Evolutionary conservation across 1,284 basidiomycete genomes (phyloP).

Genomic region (Melampsora americana): DNA sequence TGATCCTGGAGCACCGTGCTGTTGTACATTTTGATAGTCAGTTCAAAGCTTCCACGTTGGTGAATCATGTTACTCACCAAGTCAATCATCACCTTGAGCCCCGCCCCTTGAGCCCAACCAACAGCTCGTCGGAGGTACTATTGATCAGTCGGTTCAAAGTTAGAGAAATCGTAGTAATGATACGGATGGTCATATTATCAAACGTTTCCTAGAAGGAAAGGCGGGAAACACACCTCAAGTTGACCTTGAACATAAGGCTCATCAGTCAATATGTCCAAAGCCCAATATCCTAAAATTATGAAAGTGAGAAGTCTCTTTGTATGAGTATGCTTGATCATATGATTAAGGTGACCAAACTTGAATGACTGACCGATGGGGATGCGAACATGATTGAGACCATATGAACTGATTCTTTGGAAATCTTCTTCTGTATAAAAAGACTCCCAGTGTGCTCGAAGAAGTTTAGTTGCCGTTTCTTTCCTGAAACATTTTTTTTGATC

Average conservation of each 20-base stretch:
- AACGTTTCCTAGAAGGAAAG: not conserved
- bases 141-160: not conserved
- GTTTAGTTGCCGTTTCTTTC: conserved; percentile 44
- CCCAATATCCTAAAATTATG: conserved; percentile 52
- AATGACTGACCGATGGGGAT: conserved; percentile 71
- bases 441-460: conserved; percentile 68
- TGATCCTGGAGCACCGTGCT: conserved; percentile 56
- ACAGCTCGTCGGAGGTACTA: conserved; percentile 63
- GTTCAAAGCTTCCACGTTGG: not conserved
- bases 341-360: conserved; percentile 21
- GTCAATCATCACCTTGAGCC: conserved; percentile 77
- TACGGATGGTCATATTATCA: no score
- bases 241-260: conserved; percentile 84
- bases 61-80: conserved; percentile 52
- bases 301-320: not conserved
- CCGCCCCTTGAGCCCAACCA: conserved; percentile 70
- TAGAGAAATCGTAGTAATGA: not conserved
- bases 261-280: conserved; percentile 72
- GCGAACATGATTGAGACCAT: conserved; percentile 79
- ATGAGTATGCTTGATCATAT: no score
- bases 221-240: conserved; percentile 55
- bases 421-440: conserved; percentile 77
- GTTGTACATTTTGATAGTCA: not conserved
- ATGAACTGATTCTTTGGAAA: conserved; percentile 68
- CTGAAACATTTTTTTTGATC: not conserved